These are phyloP conservation scores for Paecilomyces sp. DNA, from an alignment of 2,329 filamentous ascomycete genomes.

Conservation along the genomic window DNA sequence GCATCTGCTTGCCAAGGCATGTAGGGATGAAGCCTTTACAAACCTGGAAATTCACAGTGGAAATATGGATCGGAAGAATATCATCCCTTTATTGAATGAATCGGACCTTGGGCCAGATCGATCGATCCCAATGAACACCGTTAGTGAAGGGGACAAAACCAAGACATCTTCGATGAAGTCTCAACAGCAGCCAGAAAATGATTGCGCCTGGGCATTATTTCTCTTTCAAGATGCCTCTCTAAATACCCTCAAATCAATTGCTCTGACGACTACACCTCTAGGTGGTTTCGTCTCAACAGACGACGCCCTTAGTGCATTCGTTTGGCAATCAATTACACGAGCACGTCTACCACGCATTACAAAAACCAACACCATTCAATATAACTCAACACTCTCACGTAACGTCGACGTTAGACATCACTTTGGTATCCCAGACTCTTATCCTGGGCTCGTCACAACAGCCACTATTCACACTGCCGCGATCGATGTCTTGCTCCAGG, in stretches of 20 bases:
- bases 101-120: background rate
- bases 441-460: constrained; percentile 44
- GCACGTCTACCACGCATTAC: constrained; percentile 32
- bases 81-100: constrained; percentile 35
- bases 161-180: constrained; percentile 6
- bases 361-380: background rate
- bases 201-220: constrained; percentile 41
- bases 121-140: background rate
- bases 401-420: constrained; percentile 43
- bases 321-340: constrained; percentile 42
- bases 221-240: constrained; percentile 34
- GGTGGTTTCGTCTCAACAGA: constrained; percentile 45
- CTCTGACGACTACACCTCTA: constrained; percentile 21
- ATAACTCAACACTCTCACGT: constrained; percentile 34
- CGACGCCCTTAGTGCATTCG: constrained; percentile 45
- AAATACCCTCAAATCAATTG: constrained; percentile 33
- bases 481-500: constrained; percentile 19
- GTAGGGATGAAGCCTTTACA: constrained; percentile 39
- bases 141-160: constrained; percentile 2
- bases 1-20: constrained; percentile 43
- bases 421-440: constrained; percentile 36
- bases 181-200: constrained; percentile 24
- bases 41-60: constrained; percentile 37
- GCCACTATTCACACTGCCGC: constrained; percentile 36
- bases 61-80: constrained; percentile 32